Evolutionary conservation across 164 flowering plant genomes (phyloP), one percentile per base, ranked within the genome.

Genomic region (Chimonanthus salicifolius): DNA sequence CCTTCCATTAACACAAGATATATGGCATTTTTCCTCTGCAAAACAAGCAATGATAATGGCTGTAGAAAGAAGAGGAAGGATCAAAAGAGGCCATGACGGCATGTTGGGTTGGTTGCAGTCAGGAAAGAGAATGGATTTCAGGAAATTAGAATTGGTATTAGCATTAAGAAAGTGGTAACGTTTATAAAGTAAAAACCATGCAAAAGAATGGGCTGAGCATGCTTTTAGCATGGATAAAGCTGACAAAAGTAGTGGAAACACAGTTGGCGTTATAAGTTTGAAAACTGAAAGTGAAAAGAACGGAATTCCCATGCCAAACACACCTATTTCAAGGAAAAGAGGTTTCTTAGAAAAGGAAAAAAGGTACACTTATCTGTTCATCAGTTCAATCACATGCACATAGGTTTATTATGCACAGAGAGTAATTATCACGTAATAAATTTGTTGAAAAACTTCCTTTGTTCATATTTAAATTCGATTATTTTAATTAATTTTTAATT

Each of bases 1-100:
- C 85, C 97, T 77, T 94, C 91, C 84, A 90, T 73, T 66, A 90
- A 70, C 71, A 90, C 97, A 72, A 91, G 74, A 74, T 86, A 91
- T 49, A 89, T 79, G 5, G 75, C 75, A n/a, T 78, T 79, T 76
- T 13, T 86, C 82, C 76, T 85, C 94, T 51, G 84, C 84, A 47
- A 69, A 68, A 62, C 82, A 71, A 3, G 46, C 54, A 2, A 13
- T n/a, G 10, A 70, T 60, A 21, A 76, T 70, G 64, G 48, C 15
- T 1, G 8, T n/a, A 20, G 68, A 54, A 47, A 62, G 43, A 6
- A 69, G 69, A 64, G 49, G 63, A 33, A 66, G 68, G 45, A 66
- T 13, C 16, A 11, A 54, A 54, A 11, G 60, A n/a, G 16, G 6
- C 60, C 60, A 10, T 54, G 60, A 54, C 4, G 16, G 11, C 60